Percentiles rank a stretch among this genome's conserved stretches.
phyloP scores from a whole-genome alignment of 2,329 filamentous ascomycete genomes.

The Nothomitra cinnamomea region DNA sequence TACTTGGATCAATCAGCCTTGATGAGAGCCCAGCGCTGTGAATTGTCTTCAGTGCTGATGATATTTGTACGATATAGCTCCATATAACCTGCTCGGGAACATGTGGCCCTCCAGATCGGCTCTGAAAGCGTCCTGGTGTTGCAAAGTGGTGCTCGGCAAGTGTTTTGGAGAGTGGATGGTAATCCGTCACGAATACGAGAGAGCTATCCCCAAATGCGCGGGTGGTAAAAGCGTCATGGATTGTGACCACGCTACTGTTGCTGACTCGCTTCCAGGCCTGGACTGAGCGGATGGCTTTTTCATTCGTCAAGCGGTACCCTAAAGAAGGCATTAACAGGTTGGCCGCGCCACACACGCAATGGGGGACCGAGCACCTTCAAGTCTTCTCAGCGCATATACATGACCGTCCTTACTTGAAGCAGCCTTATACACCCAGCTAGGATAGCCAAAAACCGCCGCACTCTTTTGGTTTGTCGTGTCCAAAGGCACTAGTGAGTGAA shows the following conservation, averaged over 20 bases:
- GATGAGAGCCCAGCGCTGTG: slow-evolving; percentile 70
- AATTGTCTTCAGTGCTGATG: slow-evolving; percentile 72
- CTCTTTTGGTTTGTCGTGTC: slow-evolving; percentile 70
- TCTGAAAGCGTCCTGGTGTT: slow-evolving; percentile 20
- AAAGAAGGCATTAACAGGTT: not conserved
- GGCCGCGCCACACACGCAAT: no score
- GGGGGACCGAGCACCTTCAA: slow-evolving; percentile 41
- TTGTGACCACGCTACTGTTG: slow-evolving; percentile 66
- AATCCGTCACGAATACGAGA: slow-evolving; percentile 83
- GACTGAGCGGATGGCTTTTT: slow-evolving; percentile 70
- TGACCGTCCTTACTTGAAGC: slow-evolving; percentile 76
- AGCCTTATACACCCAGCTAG: slow-evolving; percentile 92
- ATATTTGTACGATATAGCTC: slow-evolving; percentile 84
- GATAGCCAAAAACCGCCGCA: slow-evolving; percentile 64
- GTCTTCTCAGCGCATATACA: slow-evolving; percentile 68
- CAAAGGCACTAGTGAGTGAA: slow-evolving; percentile 80
- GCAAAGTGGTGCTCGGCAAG: slow-evolving; percentile 65
- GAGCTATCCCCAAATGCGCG: slow-evolving; percentile 88
- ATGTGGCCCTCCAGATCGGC: slow-evolving; percentile 30
- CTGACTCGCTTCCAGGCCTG: slow-evolving; percentile 79
- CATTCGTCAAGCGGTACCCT: slow-evolving; percentile 77
- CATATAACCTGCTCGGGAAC: slow-evolving; percentile 64
- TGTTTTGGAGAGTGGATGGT: slow-evolving; percentile 80
- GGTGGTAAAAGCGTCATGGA: slow-evolving; percentile 87
- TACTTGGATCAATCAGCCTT: slow-evolving; percentile 69